Base-by-base conservation (phyloP, 1,139 yeast species). In the Maudiozyma humilis region DNA sequence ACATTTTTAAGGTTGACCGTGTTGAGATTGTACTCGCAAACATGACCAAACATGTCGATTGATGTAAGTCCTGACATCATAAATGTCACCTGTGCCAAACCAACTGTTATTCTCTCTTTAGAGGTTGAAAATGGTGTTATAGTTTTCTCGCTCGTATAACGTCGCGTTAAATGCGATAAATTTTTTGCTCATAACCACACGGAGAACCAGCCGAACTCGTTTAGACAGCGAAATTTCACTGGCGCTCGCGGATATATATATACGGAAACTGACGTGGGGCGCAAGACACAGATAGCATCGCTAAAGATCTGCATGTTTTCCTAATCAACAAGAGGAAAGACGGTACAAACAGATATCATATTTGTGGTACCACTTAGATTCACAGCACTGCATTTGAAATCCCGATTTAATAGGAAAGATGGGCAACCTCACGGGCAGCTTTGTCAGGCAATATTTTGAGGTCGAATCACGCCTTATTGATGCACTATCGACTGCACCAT, bases 391-490 rank as follows among this genome's bases (percentile, higher is more conserved):
- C 3, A 13, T 4, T 10, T 15, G 16, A 10, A 19, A 33, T 6
- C 31, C 6, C 30, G n/a, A 25, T 16, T 17, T 10, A 27, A 33
- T 4, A 10, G n/a, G 16, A 17, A 16, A 16, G 8, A 46, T 42
- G 43, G 41, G 35, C 38, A 42, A 34, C 17, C 17, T n/a, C 18
- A 40, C 37, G 20, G 36, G 18, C n/a, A 23, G 15, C 18, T 6
- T 25, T 10, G 13, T 34, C 17, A 46, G 45, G 3, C 47, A 35
- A 32, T 57, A 55, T 43, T 49, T 54, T 31, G 49, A 47, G 13
- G 32, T 51, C 4, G 65, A 61, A 44, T 41, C 43, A 3, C 43
- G 38, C 13, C 23, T 54, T 13, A 46, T 61, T 15, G 43, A 42
- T 2, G 44, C 46, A 30, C 45, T 60, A 41, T 46, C 48, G 14